Evolutionary conservation across 176 grass and related monocot species (phyloP).

Genomic region (Aegilops bicornis): DNA sequence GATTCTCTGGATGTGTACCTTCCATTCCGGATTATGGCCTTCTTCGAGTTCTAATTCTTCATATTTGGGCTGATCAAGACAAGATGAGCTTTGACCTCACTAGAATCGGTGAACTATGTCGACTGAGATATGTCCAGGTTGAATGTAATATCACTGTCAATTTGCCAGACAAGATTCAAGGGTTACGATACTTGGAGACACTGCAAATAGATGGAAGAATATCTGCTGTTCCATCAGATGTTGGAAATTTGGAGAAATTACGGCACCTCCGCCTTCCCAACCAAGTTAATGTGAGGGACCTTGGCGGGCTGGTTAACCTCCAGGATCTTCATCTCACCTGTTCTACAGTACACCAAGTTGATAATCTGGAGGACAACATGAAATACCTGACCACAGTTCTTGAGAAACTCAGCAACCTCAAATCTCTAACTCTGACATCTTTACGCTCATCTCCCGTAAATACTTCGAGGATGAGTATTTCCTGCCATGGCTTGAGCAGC

Average conservation of each 20-base stretch:
- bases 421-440: neutral
- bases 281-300: neutral
- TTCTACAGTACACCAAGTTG: neutral
- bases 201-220: neutral
- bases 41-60: neutral
- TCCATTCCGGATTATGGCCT: neutral
- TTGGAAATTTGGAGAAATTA: neutral
- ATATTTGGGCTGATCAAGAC: neutral
- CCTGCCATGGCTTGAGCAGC: neutral
- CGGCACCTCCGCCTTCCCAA: neutral
- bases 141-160: neutral
- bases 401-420: neutral
- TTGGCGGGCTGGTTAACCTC: neutral
- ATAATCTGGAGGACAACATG: neutral
- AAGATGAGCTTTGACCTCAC: neutral
- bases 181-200: neutral
- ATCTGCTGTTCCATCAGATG: neutral
- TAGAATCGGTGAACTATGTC: neutral
- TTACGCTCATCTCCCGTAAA: neutral
- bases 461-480: neutral
- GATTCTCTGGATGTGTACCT: neutral
- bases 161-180: neutral
- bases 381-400: neutral
- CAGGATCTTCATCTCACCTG: neutral
- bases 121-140: neutral